phyloP scores from a whole-genome alignment of 1,139 yeast species.

The Yamadazyma sp. region DNA sequence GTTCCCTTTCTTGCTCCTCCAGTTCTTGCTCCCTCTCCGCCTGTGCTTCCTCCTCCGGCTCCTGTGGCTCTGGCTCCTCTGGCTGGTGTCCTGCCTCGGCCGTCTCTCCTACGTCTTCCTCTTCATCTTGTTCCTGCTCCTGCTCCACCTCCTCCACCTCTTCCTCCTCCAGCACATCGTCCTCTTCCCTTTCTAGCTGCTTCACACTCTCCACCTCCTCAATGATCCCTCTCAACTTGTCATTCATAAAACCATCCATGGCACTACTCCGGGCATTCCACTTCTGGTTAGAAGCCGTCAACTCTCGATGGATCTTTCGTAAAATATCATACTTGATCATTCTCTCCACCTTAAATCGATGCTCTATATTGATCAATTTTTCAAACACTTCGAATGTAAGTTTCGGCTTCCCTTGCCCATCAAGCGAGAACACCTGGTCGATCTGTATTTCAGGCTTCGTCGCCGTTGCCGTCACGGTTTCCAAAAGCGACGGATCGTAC shows the following conservation, averaged over 20 bases:
- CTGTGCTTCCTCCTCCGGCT: slow-evolving; percentile 2
- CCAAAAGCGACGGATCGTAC: slow-evolving; percentile 23
- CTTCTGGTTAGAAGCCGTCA: slow-evolving; percentile 32
- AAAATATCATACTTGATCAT: slow-evolving; percentile 40
- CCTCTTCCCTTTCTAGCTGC: slow-evolving; percentile 16
- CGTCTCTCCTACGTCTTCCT: slow-evolving; percentile 1
- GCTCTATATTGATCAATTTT: slow-evolving; percentile 35
- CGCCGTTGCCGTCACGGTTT: slow-evolving; percentile 11
- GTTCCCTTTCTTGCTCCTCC: slow-evolving; percentile 11
- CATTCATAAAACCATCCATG: slow-evolving; percentile 37
- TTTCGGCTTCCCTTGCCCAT: slow-evolving; percentile 23
- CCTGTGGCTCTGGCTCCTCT: slow-evolving; percentile 11
- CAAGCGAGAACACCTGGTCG: slow-evolving; percentile 25
- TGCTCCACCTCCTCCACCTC: slow-evolving; percentile 10
- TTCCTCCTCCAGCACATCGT: slow-evolving; percentile 19
- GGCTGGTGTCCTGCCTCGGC: slow-evolving; percentile 2
- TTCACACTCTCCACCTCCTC: slow-evolving; percentile 22
- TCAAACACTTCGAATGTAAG: slow-evolving; percentile 33
- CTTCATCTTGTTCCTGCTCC: slow-evolving; percentile 6
- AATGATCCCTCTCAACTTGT: slow-evolving; percentile 22
- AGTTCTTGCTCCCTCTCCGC: slow-evolving; percentile 8
- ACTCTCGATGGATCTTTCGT: slow-evolving; percentile 30
- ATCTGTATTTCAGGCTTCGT: slow-evolving; percentile 15
- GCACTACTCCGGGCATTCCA: slow-evolving; percentile 43
- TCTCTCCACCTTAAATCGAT: slow-evolving; percentile 30